These are phyloP conservation scores for Raffaelea ambrosiae DNA, from an alignment of 2,329 filamentous ascomycete species.

Conservation along the genomic window DNA sequence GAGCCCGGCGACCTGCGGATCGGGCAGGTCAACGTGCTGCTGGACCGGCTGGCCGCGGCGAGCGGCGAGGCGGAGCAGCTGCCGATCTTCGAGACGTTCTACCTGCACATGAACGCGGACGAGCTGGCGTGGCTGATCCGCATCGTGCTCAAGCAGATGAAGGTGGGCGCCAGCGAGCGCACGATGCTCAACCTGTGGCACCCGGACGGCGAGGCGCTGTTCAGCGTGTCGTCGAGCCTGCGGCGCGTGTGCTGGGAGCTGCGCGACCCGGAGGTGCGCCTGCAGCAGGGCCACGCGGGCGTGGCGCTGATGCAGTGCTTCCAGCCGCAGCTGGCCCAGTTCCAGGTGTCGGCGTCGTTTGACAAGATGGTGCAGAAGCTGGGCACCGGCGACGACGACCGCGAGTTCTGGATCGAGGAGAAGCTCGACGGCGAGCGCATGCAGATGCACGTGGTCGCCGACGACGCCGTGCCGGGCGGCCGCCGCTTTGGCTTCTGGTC, in stretches of 20 bases:
- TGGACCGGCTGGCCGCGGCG: conserved; percentile 69
- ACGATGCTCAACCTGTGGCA: conserved; percentile 82
- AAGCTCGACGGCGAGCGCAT: conserved; percentile 96
- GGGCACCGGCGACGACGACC: conserved; percentile 58
- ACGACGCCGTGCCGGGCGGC: conserved; percentile 59
- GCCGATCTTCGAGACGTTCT: conserved; percentile 74
- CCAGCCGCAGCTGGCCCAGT: conserved; percentile 89
- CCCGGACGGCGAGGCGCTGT: conserved; percentile 66
- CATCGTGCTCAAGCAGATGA: conserved; percentile 77
- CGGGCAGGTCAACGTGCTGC: conserved; percentile 76
- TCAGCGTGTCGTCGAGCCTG: conserved; percentile 85
- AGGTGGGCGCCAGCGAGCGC: conserved; percentile 71
- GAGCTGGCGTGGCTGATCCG: conserved; percentile 93
- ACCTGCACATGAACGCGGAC: conserved; percentile 83
- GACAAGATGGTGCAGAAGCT: conserved; percentile 67
- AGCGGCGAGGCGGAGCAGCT: conserved; percentile 77
- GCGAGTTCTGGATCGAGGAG: conserved; percentile 92
- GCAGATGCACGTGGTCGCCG: conserved; percentile 85
- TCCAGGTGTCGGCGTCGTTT: conserved; percentile 71
- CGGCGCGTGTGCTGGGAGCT: conserved; percentile 93
- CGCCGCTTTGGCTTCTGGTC: conserved; percentile 84
- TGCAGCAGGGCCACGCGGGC: conserved; percentile 67
- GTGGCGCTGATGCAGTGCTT: conserved; percentile 89
- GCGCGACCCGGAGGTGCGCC: conserved; percentile 59
- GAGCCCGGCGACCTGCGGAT: conserved; percentile 73